Evolutionary conservation across 306 rosid genomes (phyloP).

Genomic region (Corylus avellana): DNA sequence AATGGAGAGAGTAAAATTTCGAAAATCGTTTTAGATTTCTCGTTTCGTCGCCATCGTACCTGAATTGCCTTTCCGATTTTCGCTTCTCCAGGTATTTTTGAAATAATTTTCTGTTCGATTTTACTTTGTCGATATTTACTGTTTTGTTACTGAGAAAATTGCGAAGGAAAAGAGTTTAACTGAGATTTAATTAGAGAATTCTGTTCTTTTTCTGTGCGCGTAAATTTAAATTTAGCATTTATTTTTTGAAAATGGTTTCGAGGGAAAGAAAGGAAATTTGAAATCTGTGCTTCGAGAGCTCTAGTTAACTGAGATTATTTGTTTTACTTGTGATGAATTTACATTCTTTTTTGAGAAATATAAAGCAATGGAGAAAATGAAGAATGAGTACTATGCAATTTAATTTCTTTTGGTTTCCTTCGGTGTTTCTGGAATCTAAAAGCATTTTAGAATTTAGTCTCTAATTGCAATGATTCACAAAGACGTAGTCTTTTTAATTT

Average conservation of each 20-base stretch:
- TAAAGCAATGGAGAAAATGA: background rate
- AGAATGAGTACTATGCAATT: background rate
- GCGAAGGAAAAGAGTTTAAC: background rate
- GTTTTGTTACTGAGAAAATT: conserved; percentile 2
- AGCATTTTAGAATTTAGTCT: background rate
- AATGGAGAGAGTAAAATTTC: conserved; percentile 10
- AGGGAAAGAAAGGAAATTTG: too few species aligned
- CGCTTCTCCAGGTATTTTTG: conserved; percentile 34
- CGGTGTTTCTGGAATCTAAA: background rate
- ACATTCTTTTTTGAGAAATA: background rate
- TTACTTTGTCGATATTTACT: background rate
- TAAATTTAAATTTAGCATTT: background rate
- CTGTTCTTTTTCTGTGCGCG: background rate
- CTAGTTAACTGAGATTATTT: background rate
- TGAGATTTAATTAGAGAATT: background rate
- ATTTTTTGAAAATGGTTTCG: too few species aligned
- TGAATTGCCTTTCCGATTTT: conserved; percentile 31
- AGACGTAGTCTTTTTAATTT: too few species aligned
- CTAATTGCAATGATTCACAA: background rate
- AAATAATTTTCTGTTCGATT: background rate
- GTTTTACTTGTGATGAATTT: background rate
- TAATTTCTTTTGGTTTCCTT: background rate
- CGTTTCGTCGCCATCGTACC: conserved; percentile 27
- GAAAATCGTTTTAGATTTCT: conserved; percentile 8
- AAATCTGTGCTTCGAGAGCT: too few species aligned